Base-by-base conservation (phyloP, 1,284 basidiomycete genomes). In the Irpex sp. region DNA sequence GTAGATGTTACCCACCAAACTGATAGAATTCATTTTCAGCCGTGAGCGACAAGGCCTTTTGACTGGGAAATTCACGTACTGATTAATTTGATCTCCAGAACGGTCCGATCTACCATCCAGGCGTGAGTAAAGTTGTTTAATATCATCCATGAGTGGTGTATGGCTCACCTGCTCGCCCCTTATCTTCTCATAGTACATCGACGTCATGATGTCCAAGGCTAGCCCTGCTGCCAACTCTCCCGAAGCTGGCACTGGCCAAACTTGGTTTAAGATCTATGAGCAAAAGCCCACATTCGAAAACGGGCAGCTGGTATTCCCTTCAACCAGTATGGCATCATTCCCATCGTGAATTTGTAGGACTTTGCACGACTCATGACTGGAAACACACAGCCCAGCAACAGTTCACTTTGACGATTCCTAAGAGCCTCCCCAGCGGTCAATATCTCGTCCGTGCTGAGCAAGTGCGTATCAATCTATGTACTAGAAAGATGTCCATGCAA, bases 241-340 rank as follows among this genome's bases (percentile, higher is more conserved):
- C 63, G 71, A 68, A 36, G 81, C 78, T 50, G 79, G 77, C n/a
- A 72, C 76, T 7, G 78, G 77, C 31, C 70, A 74, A 51, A 80
- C 79, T 9, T 83, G 81, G 81, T 82, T 82, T 74, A 82, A 82
- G 72, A 76, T 81, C 47, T 78, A 76, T 76, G 75, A 81, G 68
- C 70, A 76, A 67, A 61, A 74, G 3, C 78, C 80, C 6, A 68
- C 67, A 5, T 78, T 68, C 61, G 72, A 72, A 39, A 74, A 72
- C 9, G 71, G 72, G 36, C 57, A 58, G 39, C 68, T 79, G 36
- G 70, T 72, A 36, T 80, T 80, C 66, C 73, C 75, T 21, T 75
- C 77, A 7, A 65, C 69, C 53, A 76, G 78, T 79, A 47, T 61
- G 77, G 64, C 7, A 17, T 9, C 47, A 31, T 13, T 7, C 26